Percentiles rank a stretch among this genome's conserved stretches.
These are phyloP conservation scores for Colletotrichum lupini DNA, from an alignment of 2,329 filamentous ascomycete species.

Conservation along the genomic window DNA sequence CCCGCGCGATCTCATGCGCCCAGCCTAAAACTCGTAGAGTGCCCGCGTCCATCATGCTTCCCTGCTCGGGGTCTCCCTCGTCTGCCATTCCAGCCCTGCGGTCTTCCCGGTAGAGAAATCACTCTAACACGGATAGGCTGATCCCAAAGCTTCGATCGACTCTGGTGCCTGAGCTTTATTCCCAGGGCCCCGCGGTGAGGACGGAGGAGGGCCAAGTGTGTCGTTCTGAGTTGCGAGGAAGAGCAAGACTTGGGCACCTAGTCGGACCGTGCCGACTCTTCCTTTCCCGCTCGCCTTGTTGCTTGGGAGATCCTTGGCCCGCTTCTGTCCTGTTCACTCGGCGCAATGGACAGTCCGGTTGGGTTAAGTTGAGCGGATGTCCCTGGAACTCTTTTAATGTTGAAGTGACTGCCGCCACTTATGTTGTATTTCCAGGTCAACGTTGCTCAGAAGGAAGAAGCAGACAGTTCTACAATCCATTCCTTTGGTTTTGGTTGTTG, in stretches of 20 bases:
- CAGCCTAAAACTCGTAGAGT: slow-evolving; percentile 11
- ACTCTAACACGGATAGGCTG: not conserved
- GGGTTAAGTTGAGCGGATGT: slow-evolving; percentile 14
- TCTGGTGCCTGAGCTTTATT: not conserved
- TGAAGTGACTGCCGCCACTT: not conserved
- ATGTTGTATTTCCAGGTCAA: not conserved
- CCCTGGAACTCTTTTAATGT: not conserved
- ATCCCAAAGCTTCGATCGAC: not conserved
- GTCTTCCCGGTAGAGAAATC: slow-evolving; percentile 9
- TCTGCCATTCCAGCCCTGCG: not conserved
- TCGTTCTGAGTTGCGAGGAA: not conserved
- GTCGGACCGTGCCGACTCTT: slow-evolving; percentile 27
- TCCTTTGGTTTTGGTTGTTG: not conserved
- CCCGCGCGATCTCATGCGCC: slow-evolving; percentile 10
- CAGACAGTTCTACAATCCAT: not conserved
- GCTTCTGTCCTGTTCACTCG: slow-evolving; percentile 12
- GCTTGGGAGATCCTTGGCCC: slow-evolving; percentile 11
- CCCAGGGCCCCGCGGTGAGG: not conserved
- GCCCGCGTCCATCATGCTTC: slow-evolving; percentile 11
- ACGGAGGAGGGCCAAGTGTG: not conserved
- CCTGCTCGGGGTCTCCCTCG: not conserved
- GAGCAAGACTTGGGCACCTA: slow-evolving; percentile 2
- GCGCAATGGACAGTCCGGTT: slow-evolving; percentile 18
- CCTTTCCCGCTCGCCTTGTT: not conserved
- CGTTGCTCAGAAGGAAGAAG: not conserved